phyloP scores from a whole-genome alignment of 225 moss, liverwort and hornwort genomes.

The Lunularia cruciata region DNA sequence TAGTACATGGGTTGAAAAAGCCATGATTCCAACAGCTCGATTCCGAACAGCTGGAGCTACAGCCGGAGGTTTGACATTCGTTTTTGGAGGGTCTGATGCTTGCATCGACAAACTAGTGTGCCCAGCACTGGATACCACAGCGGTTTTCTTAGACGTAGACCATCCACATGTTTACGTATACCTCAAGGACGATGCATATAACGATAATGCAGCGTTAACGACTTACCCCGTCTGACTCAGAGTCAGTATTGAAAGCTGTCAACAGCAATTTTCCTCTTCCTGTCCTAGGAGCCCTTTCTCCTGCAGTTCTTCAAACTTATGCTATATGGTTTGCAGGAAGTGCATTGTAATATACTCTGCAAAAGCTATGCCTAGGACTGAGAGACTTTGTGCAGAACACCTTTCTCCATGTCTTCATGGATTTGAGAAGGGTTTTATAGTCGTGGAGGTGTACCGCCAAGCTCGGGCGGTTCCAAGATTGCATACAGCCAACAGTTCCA shows the following conservation, averaged over 20 bases:
- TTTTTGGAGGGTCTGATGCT: constrained; percentile 74
- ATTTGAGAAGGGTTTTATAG: too few species aligned
- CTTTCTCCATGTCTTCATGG: too few species aligned
- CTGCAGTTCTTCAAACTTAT: too few species aligned
- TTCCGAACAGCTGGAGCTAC: constrained; percentile 84
- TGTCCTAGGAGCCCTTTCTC: too few species aligned
- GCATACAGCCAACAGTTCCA: too few species aligned
- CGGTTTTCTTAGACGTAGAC: constrained; percentile 86
- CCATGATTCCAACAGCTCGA: constrained; percentile 87
- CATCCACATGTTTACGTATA: constrained; percentile 90
- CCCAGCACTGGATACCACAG: constrained; percentile 45
- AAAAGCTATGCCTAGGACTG: too few species aligned
- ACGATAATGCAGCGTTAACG: constrained; percentile 58
- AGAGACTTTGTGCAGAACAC: too few species aligned
- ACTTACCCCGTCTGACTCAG: constrained; percentile 62
- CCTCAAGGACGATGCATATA: constrained; percentile 69
- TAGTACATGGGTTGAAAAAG: constrained; percentile 86
- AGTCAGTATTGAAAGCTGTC: not conserved
- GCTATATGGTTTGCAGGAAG: too few species aligned
- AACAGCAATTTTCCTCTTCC: constrained; percentile 3
- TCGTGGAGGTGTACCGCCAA: too few species aligned
- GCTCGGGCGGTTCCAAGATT: too few species aligned
- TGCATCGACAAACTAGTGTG: constrained; percentile 42
- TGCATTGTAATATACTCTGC: too few species aligned
- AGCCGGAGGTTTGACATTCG: constrained; percentile 67